A percentile compares a stretch with the other conserved stretches of the same genome.
Evolutionary conservation across 768 basidiomycete species (phyloP).

Genomic region (Megacollybia marginata): DNA sequence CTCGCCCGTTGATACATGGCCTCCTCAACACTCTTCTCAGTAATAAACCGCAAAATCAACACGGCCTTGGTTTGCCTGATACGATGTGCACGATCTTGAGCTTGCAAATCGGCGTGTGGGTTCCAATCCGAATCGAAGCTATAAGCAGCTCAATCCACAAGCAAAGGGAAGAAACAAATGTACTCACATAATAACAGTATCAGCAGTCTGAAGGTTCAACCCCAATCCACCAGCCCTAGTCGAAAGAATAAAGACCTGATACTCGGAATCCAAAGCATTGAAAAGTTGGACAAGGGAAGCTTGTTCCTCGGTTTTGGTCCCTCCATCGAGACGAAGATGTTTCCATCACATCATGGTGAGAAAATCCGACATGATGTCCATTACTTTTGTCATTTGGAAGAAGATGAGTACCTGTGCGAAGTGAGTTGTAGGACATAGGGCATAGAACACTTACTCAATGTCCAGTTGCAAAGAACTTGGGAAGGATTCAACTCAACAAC

Average conservation of each 20-base stretch:
- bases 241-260: conserved; percentile 88
- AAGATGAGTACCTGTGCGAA: conserved; percentile 81
- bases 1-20: conserved; percentile 94
- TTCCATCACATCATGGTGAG: conserved; percentile 81
- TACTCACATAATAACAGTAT: conserved; percentile 86
- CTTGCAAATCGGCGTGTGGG: conserved; percentile 97
- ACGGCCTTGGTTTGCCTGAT: conserved; percentile 99
- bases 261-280: conserved; percentile 84
- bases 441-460: conserved; percentile 61
- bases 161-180: neutral
- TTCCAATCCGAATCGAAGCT: conserved; percentile 91
- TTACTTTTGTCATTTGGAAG: conserved; percentile 99
- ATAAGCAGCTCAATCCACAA: conserved; percentile 3
- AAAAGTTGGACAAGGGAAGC: conserved; percentile 80
- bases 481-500: conserved; percentile 81
- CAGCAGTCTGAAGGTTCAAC: conserved; percentile 92
- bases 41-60: conserved; percentile 92
- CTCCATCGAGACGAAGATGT: conserved; percentile 90
- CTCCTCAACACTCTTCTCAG: conserved; percentile 97
- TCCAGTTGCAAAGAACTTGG: conserved; percentile 88
- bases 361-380: conserved; percentile 98
- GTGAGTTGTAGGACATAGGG: conserved; percentile 1
- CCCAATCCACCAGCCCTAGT: conserved; percentile 92
- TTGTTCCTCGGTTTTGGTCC: conserved; percentile 93
- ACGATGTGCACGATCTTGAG: conserved; percentile 99